Base-by-base conservation (phyloP, 768 basidiomycete species). In the Antrodiella citrinella region DNA sequence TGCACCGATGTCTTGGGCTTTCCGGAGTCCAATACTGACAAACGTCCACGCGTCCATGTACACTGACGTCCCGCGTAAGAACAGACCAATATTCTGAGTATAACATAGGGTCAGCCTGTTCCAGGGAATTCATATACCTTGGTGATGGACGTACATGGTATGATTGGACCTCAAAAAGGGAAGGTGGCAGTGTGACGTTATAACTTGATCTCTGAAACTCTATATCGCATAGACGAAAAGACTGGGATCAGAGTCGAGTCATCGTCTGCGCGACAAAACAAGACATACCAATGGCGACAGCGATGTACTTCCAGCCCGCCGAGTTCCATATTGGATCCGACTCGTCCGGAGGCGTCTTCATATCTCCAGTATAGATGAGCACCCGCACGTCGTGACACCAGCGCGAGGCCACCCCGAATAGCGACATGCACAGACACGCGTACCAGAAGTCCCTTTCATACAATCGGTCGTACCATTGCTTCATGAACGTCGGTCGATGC, bases 1-100 rank as follows among this genome's bases (percentile, higher is more conserved):
- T 4, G 82, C 82, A 21, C 90, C 90, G 3, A 87, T 72, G 55
- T 91, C 89, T 63, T 85, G 52, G n/a, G 61, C 47, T 53, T 63
- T 22, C 44, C 73, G 80, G 43, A 74, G 66, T 20, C 70, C 89
- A 49, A 70, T 70, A 52, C 71, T 79, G 51, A 73, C 40, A 1
- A 57, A 15, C 2, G 45, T 45, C 59, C 57, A 60, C 15, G 46
- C 26, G 30, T 30, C 45, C 12, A 50, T 52, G 2, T 49, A 47
- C 0, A 47, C 38, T 21, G 48, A 30, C 20, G 48, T 38, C 23
- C 49, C 30, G 18, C 45, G 47, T 12, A 59, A 35, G 26, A 54
- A 57, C 10, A 24, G 4, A 2, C 51, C 42, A 19, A 51, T 47
- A 25, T 54, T 54, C 58, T 54, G 30, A 35, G 15, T 7, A 35